phyloP scores from a whole-genome alignment of 768 basidiomycete species.

The Suillus variegatus region DNA sequence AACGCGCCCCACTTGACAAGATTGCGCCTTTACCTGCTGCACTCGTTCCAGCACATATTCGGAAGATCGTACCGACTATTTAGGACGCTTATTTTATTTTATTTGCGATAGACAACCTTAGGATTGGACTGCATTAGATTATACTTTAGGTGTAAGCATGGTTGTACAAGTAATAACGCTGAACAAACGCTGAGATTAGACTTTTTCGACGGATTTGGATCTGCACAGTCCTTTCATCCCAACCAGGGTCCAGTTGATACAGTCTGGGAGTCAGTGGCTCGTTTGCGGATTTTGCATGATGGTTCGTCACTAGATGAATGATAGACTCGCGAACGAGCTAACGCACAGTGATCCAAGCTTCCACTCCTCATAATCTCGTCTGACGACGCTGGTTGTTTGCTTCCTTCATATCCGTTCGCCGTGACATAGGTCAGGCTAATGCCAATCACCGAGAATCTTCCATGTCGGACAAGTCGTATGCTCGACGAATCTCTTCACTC shows the following conservation, averaged over 20 bases:
- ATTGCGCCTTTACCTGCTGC: slow-evolving; percentile 65
- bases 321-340: neutral
- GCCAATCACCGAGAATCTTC: neutral
- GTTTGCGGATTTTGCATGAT: neutral
- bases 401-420: neutral
- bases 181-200: neutral
- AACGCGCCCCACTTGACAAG: slow-evolving; percentile 73
- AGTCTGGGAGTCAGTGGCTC: neutral
- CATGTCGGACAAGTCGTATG: neutral
- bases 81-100: slow-evolving; percentile 4
- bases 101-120: neutral
- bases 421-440: neutral
- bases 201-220: neutral
- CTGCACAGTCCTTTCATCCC: neutral
- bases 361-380: neutral
- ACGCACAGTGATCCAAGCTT: neutral
- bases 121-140: neutral
- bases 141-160: neutral
- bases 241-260: neutral
- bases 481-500: neutral
- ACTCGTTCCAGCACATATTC: slow-evolving; percentile 65
- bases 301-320: neutral
- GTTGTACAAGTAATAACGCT: neutral
- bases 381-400: neutral
- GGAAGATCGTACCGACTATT: slow-evolving; percentile 60